These are phyloP conservation scores for Bruguiera parviflora DNA, from an alignment of 345 rosid species.

Conservation along the genomic window DNA sequence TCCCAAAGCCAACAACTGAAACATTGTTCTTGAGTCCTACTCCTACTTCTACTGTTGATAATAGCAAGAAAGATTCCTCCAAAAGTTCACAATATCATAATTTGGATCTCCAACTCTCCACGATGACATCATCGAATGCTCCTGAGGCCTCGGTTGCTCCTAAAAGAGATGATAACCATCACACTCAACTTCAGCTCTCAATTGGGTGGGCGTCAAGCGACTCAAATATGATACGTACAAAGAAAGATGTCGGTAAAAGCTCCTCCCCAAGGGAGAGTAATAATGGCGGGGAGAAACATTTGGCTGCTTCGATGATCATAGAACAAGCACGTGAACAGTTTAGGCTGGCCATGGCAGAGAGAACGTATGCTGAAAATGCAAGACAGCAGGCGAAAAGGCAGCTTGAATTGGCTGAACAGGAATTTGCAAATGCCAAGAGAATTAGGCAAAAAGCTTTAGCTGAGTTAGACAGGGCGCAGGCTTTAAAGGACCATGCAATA, in stretches of 20 bases:
- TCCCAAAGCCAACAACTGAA: constrained; percentile 29
- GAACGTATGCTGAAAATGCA: constrained; percentile 54
- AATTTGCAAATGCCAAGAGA: constrained; percentile 70
- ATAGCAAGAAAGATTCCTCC: constrained; percentile 16
- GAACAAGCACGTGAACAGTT: constrained; percentile 43
- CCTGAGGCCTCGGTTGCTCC: constrained; percentile 25
- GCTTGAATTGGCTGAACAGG: constrained; percentile 76
- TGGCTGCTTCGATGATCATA: constrained; percentile 27
- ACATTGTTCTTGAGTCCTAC: constrained; percentile 29
- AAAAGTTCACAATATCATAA: constrained; percentile 34
- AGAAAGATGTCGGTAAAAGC: constrained; percentile 8
- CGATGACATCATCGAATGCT: constrained; percentile 34
- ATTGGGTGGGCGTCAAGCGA: constrained; percentile 45
- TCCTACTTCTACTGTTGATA: not conserved
- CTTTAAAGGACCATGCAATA: constrained; percentile 55
- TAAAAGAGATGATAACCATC: constrained; percentile 35
- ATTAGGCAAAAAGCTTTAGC: constrained; percentile 76
- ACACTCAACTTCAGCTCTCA: constrained; percentile 59
- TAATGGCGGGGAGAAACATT: constrained; percentile 16
- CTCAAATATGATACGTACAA: constrained; percentile 23
- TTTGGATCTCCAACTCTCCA: constrained; percentile 63
- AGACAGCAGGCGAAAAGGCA: constrained; percentile 60
- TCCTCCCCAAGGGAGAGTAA: constrained; percentile 21
- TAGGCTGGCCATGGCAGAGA: constrained; percentile 58
- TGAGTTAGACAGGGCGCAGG: constrained; percentile 65